Evolutionary conservation across 768 basidiomycete species (phyloP).

Genomic region (Rhodotorula babjevae): DNA sequence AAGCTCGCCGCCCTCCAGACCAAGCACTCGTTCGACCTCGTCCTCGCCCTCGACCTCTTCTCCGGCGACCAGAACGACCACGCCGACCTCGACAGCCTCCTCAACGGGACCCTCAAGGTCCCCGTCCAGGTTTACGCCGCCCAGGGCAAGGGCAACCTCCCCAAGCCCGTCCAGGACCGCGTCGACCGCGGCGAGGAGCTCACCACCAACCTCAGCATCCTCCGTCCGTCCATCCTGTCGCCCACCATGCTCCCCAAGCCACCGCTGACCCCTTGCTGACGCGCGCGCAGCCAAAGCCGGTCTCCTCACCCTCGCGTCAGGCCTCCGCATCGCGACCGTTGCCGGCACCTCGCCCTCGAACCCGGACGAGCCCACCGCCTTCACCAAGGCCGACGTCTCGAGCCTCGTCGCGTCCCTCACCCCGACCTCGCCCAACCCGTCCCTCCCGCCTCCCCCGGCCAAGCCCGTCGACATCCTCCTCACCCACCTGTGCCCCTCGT

Average conservation of each 20-base stretch:
- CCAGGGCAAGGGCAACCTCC: constrained; percentile 74
- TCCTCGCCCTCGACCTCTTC: constrained; percentile 78
- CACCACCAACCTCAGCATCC: constrained; percentile 72
- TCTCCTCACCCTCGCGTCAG: constrained; percentile 35
- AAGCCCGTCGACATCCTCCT: constrained; percentile 75
- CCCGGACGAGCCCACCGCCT: constrained; percentile 11
- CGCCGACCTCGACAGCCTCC: constrained; percentile 60
- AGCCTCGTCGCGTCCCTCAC: constrained; percentile 45
- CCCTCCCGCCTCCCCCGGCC: constrained; percentile 59
- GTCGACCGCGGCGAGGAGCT: constrained; percentile 72
- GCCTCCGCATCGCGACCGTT: constrained; percentile 46
- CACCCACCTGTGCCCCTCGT: constrained; percentile 69
- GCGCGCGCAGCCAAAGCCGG: constrained; percentile 14
- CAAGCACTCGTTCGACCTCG: constrained; percentile 86
- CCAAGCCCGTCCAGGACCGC: constrained; percentile 66
- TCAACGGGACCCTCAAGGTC: constrained; percentile 66
- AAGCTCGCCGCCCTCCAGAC: constrained; percentile 79
- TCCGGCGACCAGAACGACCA: constrained; percentile 55
- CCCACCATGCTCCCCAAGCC: not conserved
- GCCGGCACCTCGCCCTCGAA: constrained; percentile 71
- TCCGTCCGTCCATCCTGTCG: constrained; percentile 57
- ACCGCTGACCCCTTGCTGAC: constrained; percentile 2
- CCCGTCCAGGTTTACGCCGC: constrained; percentile 89
- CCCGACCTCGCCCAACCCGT: constrained; percentile 60
- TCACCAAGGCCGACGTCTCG: constrained; percentile 29